phyloP scores from a whole-genome alignment of 495 filamentous ascomycete species.

The Daldinia grandis region DNA sequence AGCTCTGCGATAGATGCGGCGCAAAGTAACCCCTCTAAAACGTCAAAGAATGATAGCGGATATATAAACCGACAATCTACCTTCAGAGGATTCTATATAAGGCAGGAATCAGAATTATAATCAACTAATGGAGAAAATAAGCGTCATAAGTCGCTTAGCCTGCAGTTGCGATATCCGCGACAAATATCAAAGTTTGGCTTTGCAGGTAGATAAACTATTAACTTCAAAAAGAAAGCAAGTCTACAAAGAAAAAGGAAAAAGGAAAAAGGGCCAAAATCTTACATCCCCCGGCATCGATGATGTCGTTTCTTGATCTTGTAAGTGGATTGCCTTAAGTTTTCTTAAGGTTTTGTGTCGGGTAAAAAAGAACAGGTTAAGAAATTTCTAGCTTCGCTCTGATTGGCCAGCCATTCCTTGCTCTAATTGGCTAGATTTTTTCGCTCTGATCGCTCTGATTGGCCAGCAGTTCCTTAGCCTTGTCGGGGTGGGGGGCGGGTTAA shows the following conservation, averaged over 20 bases:
- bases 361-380: too few relatives aligned
- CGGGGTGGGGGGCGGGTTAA: too few relatives aligned
- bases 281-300: slow-evolving; percentile 18
- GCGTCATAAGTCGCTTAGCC: not conserved
- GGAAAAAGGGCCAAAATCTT: not conserved
- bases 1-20: not conserved
- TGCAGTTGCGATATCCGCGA: not conserved
- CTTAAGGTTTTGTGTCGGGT: too few relatives aligned
- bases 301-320: slow-evolving; percentile 32
- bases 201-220: too few relatives aligned
- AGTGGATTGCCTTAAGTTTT: too few relatives aligned
- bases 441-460: too few relatives aligned
- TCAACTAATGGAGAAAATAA: not conserved
- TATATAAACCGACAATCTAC: not conserved
- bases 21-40: not conserved
- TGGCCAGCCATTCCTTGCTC: too few relatives aligned
- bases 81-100: not conserved
- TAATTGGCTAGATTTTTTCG: too few relatives aligned
- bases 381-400: too few relatives aligned
- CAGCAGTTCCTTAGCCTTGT: too few relatives aligned
- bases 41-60: not conserved
- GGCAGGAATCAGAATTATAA: not conserved
- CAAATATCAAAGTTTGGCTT: not conserved
- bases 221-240: not conserved
- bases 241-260: not conserved